Evolutionary conservation across 441 rosid species (phyloP).

Genomic region (Metrosideros polymorpha): DNA sequence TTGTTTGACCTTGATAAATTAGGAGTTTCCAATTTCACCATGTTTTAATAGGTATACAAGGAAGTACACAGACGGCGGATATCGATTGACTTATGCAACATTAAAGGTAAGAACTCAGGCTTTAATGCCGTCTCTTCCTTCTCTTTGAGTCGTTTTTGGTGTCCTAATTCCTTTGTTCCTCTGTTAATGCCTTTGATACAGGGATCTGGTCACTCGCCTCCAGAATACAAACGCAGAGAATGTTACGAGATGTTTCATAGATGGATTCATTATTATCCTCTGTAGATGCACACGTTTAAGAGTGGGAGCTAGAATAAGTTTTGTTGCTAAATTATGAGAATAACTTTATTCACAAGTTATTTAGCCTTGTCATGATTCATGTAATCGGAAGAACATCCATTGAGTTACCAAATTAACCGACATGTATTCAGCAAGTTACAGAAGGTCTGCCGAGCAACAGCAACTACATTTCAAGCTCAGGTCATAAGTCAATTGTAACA

Average conservation of each 20-base stretch:
- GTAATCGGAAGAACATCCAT: background rate
- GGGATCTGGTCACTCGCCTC: slow-evolving; percentile 38
- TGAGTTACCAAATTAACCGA: background rate
- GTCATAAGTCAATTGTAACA: background rate
- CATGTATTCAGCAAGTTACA: background rate
- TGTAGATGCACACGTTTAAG: background rate
- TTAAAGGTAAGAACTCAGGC: slow-evolving; percentile 2
- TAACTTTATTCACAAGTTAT: background rate
- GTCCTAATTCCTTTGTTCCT: background rate
- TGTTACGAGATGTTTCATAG: slow-evolving; percentile 19
- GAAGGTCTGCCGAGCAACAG: background rate
- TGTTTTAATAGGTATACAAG: slow-evolving; percentile 6
- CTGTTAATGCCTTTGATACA: background rate
- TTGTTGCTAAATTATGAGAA: background rate
- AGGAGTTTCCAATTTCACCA: background rate
- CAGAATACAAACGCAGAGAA: slow-evolving; percentile 17
- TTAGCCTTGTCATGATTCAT: background rate
- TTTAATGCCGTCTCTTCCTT: background rate
- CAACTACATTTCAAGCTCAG: background rate
- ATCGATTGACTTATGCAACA: slow-evolving; percentile 15
- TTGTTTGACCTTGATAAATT: background rate
- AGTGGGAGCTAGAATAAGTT: background rate
- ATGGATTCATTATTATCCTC: slow-evolving; percentile 21
- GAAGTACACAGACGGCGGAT: slow-evolving; percentile 6
- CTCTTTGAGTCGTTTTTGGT: background rate